These are phyloP conservation scores for Xanthoconium separans DNA, from an alignment of 1,284 basidiomycete species.

Conservation along the genomic window DNA sequence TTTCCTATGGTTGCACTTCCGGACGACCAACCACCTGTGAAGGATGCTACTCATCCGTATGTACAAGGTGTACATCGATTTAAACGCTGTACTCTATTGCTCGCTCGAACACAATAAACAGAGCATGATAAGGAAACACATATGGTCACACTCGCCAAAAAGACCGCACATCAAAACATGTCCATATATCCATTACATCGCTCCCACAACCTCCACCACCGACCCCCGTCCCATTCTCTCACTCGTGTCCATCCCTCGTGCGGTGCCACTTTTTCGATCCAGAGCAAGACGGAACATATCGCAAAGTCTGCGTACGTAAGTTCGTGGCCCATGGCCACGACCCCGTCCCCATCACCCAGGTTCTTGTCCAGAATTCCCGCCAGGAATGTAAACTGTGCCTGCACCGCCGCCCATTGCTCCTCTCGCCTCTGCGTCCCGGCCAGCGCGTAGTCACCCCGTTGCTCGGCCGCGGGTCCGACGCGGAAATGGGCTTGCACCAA, in stretches of 20 bases:
- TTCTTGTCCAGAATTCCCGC: slow-evolving; percentile 66
- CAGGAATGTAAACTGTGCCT: slow-evolving; percentile 65
- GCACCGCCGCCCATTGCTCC: slow-evolving; percentile 60
- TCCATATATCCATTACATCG: slow-evolving; percentile 64
- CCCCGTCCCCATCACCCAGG: slow-evolving; percentile 51
- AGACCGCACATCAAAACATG: slow-evolving; percentile 32
- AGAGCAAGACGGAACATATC: slow-evolving; percentile 64
- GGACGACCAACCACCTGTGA: no score
- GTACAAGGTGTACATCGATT: no score
- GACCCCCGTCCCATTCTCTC: slow-evolving; percentile 59
- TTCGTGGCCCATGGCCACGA: slow-evolving; percentile 63
- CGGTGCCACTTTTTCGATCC: slow-evolving; percentile 66
- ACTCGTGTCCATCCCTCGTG: slow-evolving; percentile 66
- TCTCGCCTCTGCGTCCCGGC: slow-evolving; percentile 45
- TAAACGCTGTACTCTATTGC: no score
- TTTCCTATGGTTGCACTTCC: no score
- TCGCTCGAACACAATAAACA: no score
- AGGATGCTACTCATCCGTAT: no score
- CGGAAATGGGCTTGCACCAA: slow-evolving; percentile 53
- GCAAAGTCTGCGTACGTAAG: slow-evolving; percentile 72
- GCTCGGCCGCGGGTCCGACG: not conserved
- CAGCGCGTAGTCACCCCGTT: not conserved
- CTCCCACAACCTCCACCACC: slow-evolving; percentile 60
- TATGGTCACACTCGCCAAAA: no score
- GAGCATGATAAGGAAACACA: no score